Base-by-base conservation (phyloP, 176 grass and related monocot species). In the Juncus inflexus region DNA sequence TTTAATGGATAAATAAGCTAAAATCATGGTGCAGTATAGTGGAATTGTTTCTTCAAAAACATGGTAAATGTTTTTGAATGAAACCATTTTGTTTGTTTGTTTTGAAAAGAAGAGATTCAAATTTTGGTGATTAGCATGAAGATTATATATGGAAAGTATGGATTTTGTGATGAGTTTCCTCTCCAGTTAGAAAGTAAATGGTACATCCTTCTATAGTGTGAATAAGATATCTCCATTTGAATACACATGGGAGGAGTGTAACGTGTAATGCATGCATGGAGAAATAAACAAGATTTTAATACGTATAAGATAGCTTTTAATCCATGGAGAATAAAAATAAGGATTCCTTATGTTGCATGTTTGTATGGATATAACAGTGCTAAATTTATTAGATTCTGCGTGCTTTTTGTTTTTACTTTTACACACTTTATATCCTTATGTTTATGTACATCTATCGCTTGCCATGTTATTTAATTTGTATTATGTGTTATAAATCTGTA, bases 1-100 rank as follows among this genome's bases (percentile, higher is more conserved):
- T 87, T 83, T 84, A 73, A 96, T 96, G 55, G 84, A 96, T 69
- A 96, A 75, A 69, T 96, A 96, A 47, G 83, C 91, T 14, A 96
- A 52, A 56, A 96, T 81, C 91, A 96, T 96, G 61, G 84, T 77
- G 40, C 78, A 73, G 82, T 96, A 90, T 64, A 96, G 51, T 52
- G 91, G 91, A 1, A 85, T 58, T 51, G 84, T 90, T 64, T 83
- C 79, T 78, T 85, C 84, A 52, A 90, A 77, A 74, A 96, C 87
- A 69, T 87, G 84, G 78, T 90, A 96, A 72, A 87, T 77, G 63
- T 78, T 78, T 52, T n/a, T 56, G 70, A 76, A 66, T 63, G 91
- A 87, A 47, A 96, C 78, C 91, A 96, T 96, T 69, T 67, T 58
- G 15, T 12, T 73, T 61, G 78, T 65, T 65, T 58, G 73, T 65